Conservation (phyloP, 192 early-diverging fungal genomes). For the Gonapodya prolifera region DNA sequence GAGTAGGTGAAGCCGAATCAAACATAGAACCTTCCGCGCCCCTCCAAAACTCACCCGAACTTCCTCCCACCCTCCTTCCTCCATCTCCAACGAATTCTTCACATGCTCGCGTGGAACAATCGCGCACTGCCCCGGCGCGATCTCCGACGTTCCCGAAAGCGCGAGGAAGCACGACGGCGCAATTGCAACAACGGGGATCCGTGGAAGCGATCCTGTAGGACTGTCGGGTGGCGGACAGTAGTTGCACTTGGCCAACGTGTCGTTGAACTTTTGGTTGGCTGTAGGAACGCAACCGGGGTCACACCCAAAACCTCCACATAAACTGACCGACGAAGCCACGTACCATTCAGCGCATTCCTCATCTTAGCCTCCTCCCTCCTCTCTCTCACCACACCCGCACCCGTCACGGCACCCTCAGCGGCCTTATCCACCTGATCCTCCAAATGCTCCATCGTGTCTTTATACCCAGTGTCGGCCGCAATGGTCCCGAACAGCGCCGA, state of each 20-base stretch:
- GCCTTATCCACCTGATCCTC: conserved; percentile 78
- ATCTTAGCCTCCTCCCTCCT: conserved; percentile 52
- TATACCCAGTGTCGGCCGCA: conserved; percentile 48
- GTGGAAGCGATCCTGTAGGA: conserved; percentile 34
- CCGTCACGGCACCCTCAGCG: conserved; percentile 25
- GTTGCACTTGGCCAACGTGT: conserved; percentile 58
- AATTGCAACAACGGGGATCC: conserved; percentile 58
- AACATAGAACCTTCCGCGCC: too few species aligned
- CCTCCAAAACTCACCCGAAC: conserved; percentile 61
- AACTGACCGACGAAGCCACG: too few species aligned
- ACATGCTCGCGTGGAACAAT: conserved; percentile 86
- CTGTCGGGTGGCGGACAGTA: conserved; percentile 63
- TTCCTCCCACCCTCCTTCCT: conserved; percentile 89
- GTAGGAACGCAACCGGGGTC: too few species aligned
- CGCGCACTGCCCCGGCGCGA: conserved; percentile 75
- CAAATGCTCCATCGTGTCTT: conserved; percentile 78
- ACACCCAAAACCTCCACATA: too few species aligned
- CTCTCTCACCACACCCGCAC: conserved; percentile 17
- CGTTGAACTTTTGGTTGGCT: conserved; percentile 46
- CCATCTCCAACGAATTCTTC: conserved; percentile 65
- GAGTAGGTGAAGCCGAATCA: neutral
- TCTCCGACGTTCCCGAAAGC: conserved; percentile 55
- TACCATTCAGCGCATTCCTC: too few species aligned
- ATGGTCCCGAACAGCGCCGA: conserved; percentile 56
- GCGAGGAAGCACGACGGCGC: conserved; percentile 68